These are phyloP conservation scores for Aspergillus panamensis DNA, from an alignment of 495 filamentous ascomycete genomes.

Conservation along the genomic window DNA sequence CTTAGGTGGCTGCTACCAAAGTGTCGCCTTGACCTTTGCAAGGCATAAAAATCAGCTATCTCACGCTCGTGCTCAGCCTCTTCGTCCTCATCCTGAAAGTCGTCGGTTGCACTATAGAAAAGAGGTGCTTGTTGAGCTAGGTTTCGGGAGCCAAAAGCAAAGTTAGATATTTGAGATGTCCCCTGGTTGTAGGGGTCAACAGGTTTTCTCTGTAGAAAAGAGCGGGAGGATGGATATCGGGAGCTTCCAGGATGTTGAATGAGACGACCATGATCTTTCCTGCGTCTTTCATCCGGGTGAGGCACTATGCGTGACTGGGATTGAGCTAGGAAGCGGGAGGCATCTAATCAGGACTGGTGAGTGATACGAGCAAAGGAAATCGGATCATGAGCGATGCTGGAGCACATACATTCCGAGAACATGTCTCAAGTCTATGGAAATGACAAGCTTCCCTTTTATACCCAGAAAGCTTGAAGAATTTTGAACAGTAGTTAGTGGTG, in stretches of 20 bases:
- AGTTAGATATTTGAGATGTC: conserved; percentile 65
- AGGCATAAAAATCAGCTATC: conserved; percentile 85
- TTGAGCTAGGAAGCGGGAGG: conserved; percentile 94
- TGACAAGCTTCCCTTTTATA: not conserved
- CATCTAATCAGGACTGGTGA: conserved; percentile 57
- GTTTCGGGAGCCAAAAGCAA: conserved; percentile 74
- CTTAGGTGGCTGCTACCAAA: conserved; percentile 76
- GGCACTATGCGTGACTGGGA: conserved; percentile 83
- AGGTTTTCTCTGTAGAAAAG: conserved; percentile 48
- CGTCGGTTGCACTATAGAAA: conserved; percentile 83
- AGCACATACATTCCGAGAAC: conserved; percentile 94
- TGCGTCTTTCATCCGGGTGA: conserved; percentile 56
- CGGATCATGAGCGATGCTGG: not conserved
- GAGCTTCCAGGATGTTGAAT: conserved; percentile 40
- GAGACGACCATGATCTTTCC: conserved; percentile 48
- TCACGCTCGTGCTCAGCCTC: conserved; percentile 88
- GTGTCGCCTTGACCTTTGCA: conserved; percentile 83
- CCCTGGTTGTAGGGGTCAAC: conserved; percentile 71
- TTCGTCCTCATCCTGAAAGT: conserved; percentile 84
- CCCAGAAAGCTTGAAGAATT: not conserved
- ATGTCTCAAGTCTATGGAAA: conserved; percentile 43
- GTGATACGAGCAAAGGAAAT: not conserved
- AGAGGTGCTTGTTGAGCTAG: conserved; percentile 73
- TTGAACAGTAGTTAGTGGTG: not conserved
- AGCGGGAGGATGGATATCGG: conserved; percentile 46